A percentile compares a stretch with the other conserved stretches of the same genome.
Evolutionary conservation across 2,329 filamentous ascomycete species (phyloP).

Genomic region (Aspergillus transmontanensis): DNA sequence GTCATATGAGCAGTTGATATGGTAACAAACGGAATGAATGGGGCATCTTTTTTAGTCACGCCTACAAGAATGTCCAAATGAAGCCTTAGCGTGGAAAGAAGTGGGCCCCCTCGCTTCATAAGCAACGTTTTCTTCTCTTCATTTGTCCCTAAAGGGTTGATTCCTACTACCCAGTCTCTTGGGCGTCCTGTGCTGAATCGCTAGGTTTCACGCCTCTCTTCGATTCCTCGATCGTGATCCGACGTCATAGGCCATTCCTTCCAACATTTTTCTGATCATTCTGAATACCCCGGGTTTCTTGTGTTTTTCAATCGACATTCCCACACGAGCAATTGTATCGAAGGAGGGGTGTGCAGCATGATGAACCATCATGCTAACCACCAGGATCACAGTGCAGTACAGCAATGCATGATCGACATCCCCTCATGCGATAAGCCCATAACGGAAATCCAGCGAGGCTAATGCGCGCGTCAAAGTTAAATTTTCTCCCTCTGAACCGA

Average conservation of each 20-base stretch:
- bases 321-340: not conserved
- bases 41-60: not conserved
- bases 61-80: not conserved
- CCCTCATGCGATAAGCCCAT: not conserved
- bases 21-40: not conserved
- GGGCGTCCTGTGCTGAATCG: not conserved
- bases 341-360: not conserved
- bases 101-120: not conserved
- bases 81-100: not conserved
- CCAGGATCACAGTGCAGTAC: not conserved
- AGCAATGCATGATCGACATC: not conserved
- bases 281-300: not conserved
- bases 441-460: not conserved
- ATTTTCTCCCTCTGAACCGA: not conserved
- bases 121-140: not conserved
- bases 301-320: not conserved
- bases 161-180: not conserved
- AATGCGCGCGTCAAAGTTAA: not conserved
- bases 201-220: not conserved
- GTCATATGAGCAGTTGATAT: constrained; percentile 3
- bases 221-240: not conserved
- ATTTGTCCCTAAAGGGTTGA: not conserved
- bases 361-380: not conserved
- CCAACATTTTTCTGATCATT: not conserved
- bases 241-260: not conserved